phyloP scores from a whole-genome alignment of 257 asterid species.

The Nicotiana obtusifolia region DNA sequence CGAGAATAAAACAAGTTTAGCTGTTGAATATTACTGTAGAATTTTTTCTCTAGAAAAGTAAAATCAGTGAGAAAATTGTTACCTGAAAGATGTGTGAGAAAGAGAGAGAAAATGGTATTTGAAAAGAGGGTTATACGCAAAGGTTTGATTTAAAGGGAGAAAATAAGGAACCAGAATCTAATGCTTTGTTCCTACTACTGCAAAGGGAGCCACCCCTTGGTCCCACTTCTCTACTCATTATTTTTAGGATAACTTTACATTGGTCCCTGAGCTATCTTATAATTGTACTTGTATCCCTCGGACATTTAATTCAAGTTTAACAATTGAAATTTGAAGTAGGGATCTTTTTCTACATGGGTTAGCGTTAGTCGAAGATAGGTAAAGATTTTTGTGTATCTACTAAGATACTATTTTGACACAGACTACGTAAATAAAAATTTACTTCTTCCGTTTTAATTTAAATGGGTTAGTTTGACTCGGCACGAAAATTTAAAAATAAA shows the following conservation, averaged over 20 bases:
- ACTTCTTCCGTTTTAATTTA: no score
- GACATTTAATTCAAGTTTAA: neutral
- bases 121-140: neutral
- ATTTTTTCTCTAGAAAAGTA: neutral
- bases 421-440: no score
- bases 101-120: neutral
- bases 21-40: neutral
- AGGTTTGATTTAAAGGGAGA: slow-evolving; percentile 9
- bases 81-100: neutral
- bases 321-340: neutral
- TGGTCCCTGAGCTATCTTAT: neutral
- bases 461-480: no score
- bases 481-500: no score
- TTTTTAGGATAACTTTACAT: neutral
- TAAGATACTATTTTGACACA: neutral
- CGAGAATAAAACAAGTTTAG: neutral
- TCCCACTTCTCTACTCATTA: neutral
- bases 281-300: neutral
- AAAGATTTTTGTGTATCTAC: neutral
- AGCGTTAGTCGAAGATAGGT: neutral
- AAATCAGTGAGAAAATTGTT: neutral
- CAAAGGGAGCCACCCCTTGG: neutral
- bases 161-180: slow-evolving; percentile 35
- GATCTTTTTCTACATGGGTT: neutral
- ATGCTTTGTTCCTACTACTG: slow-evolving; percentile 28